Base-by-base conservation (phyloP, 495 filamentous ascomycete species). In the Collariella sp. region DNA sequence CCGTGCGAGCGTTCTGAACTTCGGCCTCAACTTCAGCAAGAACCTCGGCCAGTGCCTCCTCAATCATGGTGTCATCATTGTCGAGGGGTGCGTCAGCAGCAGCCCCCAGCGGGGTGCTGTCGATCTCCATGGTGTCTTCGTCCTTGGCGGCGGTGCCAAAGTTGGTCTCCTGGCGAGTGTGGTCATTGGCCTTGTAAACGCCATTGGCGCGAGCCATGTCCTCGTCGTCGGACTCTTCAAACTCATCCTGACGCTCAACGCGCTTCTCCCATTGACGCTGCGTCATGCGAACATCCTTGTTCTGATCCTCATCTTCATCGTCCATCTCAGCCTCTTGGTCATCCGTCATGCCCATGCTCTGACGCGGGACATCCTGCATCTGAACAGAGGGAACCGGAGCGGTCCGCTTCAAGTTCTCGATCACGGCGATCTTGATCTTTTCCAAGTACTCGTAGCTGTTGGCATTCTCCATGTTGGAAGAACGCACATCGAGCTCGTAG, bases 401-500 rank as follows among this genome's bases (percentile, higher is more conserved):
- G 0, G 91, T 96, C 45, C 87, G 86, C 61, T 85, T 85, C 5
- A 99, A 80, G 62, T 99, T 99, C 52, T 95, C 90, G 44, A 96
- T 85, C 36, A 99, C 86, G 52, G 91, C 83, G 19, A 77, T 82
- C 65, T 89, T 91, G 70, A 99, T 99, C 74, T 96, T 96, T 59
- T 95, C 86, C 4, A 98, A 79, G 56, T 99, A 99, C 61, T 97
- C 93, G 55, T 75, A 78, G 29, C 87, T 90, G 66, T 99, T 99
- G 16, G 91, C 88, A 61, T 99, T 99, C 66, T 99, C 93, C 93
- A 97, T 99, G 59, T 99, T 99, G 3, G 89, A 95, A 10, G 93
- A 80, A 13, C 89, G 86, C 16, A 99, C 93, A 63, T 97, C 86
- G 24, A 99, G 80, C 67, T 95, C 87, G 66, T 93, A 99, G 62